Conservation (phyloP, 1,284 basidiomycete genomes). For the Wallemia ichthyophaga region DNA sequence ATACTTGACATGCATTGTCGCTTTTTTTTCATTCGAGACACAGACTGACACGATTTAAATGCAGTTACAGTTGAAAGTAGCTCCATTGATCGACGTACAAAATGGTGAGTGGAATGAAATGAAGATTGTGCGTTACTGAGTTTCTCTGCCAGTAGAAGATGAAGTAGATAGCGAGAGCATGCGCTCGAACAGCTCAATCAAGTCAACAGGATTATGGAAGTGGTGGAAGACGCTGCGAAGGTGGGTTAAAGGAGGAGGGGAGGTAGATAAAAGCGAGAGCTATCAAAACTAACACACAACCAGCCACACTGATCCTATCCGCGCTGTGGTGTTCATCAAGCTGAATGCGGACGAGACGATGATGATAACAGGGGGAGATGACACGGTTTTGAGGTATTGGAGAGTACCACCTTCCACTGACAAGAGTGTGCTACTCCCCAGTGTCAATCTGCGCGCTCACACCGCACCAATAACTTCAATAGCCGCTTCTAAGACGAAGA, state of each 20-base stretch:
- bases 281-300: slow-evolving; percentile 7
- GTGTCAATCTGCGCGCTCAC: slow-evolving; percentile 28
- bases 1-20: background rate
- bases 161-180: background rate
- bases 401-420: slow-evolving; percentile 19
- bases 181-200: background rate
- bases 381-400: slow-evolving; percentile 90
- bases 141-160: too few relatives aligned
- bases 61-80: too few relatives aligned
- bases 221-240: slow-evolving; percentile 53
- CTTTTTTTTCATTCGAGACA: background rate
- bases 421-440: background rate
- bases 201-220: slow-evolving; percentile 36
- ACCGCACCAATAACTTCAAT: slow-evolving; percentile 70
- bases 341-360: slow-evolving; percentile 40
- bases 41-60: background rate
- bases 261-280: too few relatives aligned
- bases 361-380: slow-evolving; percentile 71
- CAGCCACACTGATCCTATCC: slow-evolving; percentile 76
- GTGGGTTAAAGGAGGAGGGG: too few relatives aligned
- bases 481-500: slow-evolving; percentile 43
- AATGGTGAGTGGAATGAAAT: too few relatives aligned
- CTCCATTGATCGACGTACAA: slow-evolving; percentile 1
- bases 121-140: too few relatives aligned
- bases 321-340: slow-evolving; percentile 44